These are phyloP conservation scores for Magnolia sinica DNA, from an alignment of 164 flowering plant species.

Conservation along the genomic window DNA sequence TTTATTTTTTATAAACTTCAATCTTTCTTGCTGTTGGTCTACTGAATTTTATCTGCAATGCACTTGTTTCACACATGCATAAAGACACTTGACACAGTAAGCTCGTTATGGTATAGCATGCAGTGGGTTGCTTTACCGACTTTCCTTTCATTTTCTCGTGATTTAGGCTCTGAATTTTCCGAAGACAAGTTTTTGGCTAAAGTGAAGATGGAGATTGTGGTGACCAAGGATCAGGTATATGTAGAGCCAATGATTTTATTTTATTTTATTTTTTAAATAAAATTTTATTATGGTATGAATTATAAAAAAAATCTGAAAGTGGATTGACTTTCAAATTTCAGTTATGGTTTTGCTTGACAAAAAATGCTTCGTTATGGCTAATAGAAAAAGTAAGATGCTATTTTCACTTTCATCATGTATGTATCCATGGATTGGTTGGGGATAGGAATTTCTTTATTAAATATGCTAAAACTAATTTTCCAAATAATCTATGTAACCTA, in stretches of 20 bases:
- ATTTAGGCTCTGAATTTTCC: constrained; percentile 83
- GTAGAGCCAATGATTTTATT: not conserved
- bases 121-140: not conserved
- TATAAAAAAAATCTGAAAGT: not conserved
- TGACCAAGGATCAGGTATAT: constrained; percentile 78
- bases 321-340: too few relatives aligned
- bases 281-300: not conserved
- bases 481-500: too few relatives aligned
- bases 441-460: too few relatives aligned
- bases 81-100: not conserved
- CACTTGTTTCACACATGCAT: not conserved
- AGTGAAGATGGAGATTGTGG: constrained; percentile 89
- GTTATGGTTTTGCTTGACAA: not conserved
- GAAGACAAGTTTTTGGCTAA: constrained; percentile 87
- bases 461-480: too few relatives aligned
- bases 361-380: too few relatives aligned
- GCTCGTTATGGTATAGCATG: not conserved
- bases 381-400: too few relatives aligned
- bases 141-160: not conserved
- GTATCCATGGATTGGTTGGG: too few relatives aligned
- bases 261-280: not conserved
- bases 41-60: not conserved
- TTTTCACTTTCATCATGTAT: too few relatives aligned
- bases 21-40: not conserved
- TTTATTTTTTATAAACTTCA: not conserved